Percentiles rank a stretch among this genome's conserved stretches.
Evolutionary conservation across 2,329 filamentous ascomycete species (phyloP).

Genomic region (Sporothrix euskadiensis): DNA sequence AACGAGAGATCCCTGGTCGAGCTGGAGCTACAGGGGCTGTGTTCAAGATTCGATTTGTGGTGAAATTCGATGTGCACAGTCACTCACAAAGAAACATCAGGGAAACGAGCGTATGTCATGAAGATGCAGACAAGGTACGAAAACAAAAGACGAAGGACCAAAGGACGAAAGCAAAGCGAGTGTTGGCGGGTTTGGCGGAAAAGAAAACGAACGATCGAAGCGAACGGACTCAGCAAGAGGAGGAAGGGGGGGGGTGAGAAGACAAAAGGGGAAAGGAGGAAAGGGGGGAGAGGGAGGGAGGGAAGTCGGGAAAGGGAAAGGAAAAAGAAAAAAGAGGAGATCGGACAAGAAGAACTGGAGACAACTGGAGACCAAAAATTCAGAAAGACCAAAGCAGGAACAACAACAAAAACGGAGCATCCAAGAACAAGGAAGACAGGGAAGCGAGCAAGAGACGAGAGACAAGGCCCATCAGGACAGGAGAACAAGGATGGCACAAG

Average conservation of each 20-base stretch:
- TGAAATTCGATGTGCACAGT: background rate
- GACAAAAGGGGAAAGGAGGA: background rate
- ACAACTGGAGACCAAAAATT: background rate
- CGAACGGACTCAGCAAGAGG: background rate
- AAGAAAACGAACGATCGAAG: background rate
- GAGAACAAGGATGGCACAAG: constrained; percentile 8
- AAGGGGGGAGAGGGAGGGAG: constrained; percentile 1
- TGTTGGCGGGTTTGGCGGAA: background rate
- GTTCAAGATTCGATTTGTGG: background rate
- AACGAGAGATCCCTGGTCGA: constrained; percentile 2
- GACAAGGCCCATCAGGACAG: background rate
- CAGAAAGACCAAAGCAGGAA: background rate
- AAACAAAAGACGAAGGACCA: background rate
- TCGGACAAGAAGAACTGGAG: constrained; percentile 3
- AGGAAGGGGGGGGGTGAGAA: background rate
- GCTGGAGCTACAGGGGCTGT: background rate
- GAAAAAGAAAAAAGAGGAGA: background rate
- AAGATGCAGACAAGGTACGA: constrained; percentile 7
- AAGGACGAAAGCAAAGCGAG: constrained; percentile 14
- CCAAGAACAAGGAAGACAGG: background rate
- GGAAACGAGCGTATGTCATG: constrained; percentile 13
- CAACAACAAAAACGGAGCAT: constrained; percentile 9
- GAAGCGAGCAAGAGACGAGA: background rate
- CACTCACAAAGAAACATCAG: background rate
- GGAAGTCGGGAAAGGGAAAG: background rate